Base-by-base conservation (phyloP, 345 rosid species). In the Rhodamnia argentea region DNA sequence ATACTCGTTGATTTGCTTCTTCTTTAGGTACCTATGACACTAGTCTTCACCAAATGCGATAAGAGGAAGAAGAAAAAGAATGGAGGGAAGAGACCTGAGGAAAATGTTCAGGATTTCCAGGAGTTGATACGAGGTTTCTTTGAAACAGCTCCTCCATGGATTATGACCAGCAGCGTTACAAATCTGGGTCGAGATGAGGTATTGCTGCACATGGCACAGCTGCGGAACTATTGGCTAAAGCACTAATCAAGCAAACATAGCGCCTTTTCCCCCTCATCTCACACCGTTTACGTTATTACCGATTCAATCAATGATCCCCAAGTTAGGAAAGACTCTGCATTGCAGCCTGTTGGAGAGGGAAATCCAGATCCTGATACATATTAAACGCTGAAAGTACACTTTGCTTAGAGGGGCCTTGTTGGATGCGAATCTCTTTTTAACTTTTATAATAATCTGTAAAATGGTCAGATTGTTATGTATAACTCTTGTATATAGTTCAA, bases 181-280 rank as follows among this genome's bases (percentile, higher is more conserved):
- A 94, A 94, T 91, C 98, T 96, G 91, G 99, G 99, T 40, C 96
- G 99, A 58, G 99, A 97, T 87, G 99, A 97, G 93, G 95, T 97
- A 87, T 89, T 97, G 81, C 86, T 97, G 90, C 99, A 96, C 91
- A 94, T 96, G 95, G 99, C 99, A 89, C 99, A 97, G 87, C 88
- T 97, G 86, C 91, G 98, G 86, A 95, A 93, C 93, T 96, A 97
- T 90, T 97, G 99, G 99, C 96, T 94, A 82, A 97, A 93, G 90
- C 94, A 96, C 86, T 95, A 86, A 90, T 76, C 84, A 32, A 70
- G 78, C 32, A 70, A 70, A 32, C 7, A 1, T 22, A 32, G 44
- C 18, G 78, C 78, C 18, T 64, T 64, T 22, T 32, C 24, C 1
- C 12, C 44, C 78, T 44, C 44, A 18, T 32, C 78, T 32, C 78